Evolutionary conservation across 768 basidiomycete genomes (phyloP).

Genomic region (Tylopilus sp.): DNA sequence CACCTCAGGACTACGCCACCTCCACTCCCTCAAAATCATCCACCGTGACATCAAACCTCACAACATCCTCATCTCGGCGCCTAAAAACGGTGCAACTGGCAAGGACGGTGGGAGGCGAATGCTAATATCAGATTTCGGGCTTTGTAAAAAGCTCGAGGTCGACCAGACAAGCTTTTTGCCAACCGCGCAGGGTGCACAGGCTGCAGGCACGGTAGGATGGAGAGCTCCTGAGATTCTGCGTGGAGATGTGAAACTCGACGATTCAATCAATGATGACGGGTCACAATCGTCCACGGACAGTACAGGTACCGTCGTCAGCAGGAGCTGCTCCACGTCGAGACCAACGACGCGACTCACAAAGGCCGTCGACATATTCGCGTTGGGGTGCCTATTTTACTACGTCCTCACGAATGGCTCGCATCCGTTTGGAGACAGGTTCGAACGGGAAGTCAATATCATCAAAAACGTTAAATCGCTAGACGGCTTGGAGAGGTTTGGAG

Average conservation of each 20-base stretch:
- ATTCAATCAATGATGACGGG: slow-evolving; percentile 57
- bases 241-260: slow-evolving; percentile 92
- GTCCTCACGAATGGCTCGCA: slow-evolving; percentile 86
- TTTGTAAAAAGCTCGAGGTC: slow-evolving; percentile 91
- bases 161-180: slow-evolving; percentile 97
- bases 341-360: slow-evolving; percentile 77
- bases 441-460: slow-evolving; percentile 92
- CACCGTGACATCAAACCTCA: slow-evolving; percentile 99
- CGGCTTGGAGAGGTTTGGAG: slow-evolving; percentile 76
- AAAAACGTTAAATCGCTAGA: slow-evolving; percentile 72
- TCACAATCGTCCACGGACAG: slow-evolving; percentile 68
- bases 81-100: slow-evolving; percentile 48
- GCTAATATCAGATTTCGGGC: slow-evolving; percentile 95
- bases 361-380: slow-evolving; percentile 93
- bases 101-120: slow-evolving; percentile 59
- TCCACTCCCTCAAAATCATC: slow-evolving; percentile 93
- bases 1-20: slow-evolving; percentile 80
- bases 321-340: slow-evolving; percentile 13
- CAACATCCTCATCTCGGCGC: slow-evolving; percentile 85
- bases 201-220: slow-evolving; percentile 95
- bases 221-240: slow-evolving; percentile 94
- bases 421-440: slow-evolving; percentile 91
- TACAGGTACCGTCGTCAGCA: slow-evolving; percentile 43
- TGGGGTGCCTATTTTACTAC: slow-evolving; percentile 95
- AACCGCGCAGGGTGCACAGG: slow-evolving; percentile 84